Evolutionary conservation across 441 rosid genomes (phyloP).

Genomic region (Euphorbia corollata): DNA sequence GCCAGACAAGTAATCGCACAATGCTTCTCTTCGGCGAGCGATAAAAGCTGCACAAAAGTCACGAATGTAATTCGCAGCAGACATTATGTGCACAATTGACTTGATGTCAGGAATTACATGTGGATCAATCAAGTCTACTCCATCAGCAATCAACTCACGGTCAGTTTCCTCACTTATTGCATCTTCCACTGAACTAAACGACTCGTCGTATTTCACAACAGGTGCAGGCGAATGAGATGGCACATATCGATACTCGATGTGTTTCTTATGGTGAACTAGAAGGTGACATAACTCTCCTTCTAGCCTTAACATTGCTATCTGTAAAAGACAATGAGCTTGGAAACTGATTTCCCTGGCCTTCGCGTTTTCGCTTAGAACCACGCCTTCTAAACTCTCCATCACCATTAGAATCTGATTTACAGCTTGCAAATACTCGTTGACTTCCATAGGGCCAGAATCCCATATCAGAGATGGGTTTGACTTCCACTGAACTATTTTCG

Average conservation of each 20-base stretch:
- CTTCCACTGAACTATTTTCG: conserved; percentile 47
- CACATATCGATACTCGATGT: conserved; percentile 31
- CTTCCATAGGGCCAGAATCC: conserved; percentile 46
- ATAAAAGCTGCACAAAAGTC: conserved; percentile 47
- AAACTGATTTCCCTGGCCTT: conserved; percentile 40
- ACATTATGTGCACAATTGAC: conserved; percentile 60
- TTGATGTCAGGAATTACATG: conserved; percentile 45
- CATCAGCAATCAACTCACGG: conserved; percentile 21
- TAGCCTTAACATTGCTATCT: conserved; percentile 66
- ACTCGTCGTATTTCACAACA: conserved; percentile 42
- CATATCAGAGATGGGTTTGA: conserved; percentile 42
- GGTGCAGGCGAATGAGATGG: conserved; percentile 34
- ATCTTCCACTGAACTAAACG: conserved; percentile 46
- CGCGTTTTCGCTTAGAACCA: conserved; percentile 21
- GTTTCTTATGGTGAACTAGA: conserved; percentile 39
- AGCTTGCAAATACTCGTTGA: conserved; percentile 43
- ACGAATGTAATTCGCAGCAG: conserved; percentile 40
- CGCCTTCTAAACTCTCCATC: conserved; percentile 27
- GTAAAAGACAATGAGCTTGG: conserved; percentile 46
- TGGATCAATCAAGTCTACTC: conserved; percentile 46
- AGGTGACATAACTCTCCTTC: conserved; percentile 60
- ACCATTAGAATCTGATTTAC: conserved; percentile 39
- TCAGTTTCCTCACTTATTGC: conserved; percentile 32
- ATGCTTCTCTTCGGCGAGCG: conserved; percentile 42
- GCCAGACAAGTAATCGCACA: conserved; percentile 38